Base-by-base conservation (phyloP, 768 basidiomycete species). In the Pulveroboletus ravenelii region DNA sequence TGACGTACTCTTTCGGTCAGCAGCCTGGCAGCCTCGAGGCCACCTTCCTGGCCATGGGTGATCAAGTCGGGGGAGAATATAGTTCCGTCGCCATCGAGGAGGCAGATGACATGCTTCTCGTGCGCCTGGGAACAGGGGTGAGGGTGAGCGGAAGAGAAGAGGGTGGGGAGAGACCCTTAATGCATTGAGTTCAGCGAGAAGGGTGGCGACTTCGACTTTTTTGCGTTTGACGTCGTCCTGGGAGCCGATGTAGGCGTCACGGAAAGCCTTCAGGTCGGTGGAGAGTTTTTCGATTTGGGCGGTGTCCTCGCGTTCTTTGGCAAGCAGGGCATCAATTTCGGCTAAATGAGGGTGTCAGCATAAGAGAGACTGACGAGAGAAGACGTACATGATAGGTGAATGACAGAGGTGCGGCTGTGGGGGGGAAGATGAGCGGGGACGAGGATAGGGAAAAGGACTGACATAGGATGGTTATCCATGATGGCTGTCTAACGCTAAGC, bases 31-130 rank as follows among this genome's bases (percentile, higher is more conserved):
- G 81, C 84, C 35, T 66, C 58, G 51, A 76, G 74, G 27, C 85
- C 85, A 27, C 85, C 85, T 18, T 71, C 67, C 52, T 77, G 75
- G 13, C 84, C 85, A 54, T 74, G 74, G 13, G 67, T 56, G 41
- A 86, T 76, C 23, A 84, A 67, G 35, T 80, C 73, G 14, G 67
- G 60, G 8, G 73, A 68, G 58, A 87, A 87, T 48, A 86, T 85
- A 7, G 78, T 68, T 2, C 73, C 73, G 56, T 87, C 85, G 31
- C 85, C 85, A 51, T 87, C 85, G 51, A 87, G 68, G 41, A 87
- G 68, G 34, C 75, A 70, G 36, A 74, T 63, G 43, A 71, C 64
- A 29, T 73, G 72, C 43, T 63, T 62, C 35, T 71, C 69, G n/a
- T 61, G 57, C 8, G 55, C 63, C 61, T 58, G 50, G 29, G 23